Percentiles rank a stretch among this genome's conserved stretches.
Conservation (phyloP, 129 eudicot species). For the Oenanthe sinensis region DNA sequence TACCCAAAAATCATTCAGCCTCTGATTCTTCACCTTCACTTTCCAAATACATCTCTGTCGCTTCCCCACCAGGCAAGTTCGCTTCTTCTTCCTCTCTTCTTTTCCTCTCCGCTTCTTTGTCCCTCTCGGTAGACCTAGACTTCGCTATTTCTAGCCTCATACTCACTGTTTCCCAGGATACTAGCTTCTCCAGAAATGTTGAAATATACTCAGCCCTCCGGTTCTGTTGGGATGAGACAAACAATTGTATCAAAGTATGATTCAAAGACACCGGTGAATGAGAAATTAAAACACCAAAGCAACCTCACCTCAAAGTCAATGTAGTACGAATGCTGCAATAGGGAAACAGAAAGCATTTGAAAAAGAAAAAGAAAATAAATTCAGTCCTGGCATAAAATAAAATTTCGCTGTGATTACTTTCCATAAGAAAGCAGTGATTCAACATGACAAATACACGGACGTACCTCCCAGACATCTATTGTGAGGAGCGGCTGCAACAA, state of each 20-base stretch:
- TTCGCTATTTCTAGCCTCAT: slow-evolving; percentile 72
- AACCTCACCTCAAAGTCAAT: slow-evolving; percentile 66
- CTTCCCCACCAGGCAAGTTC: slow-evolving; percentile 22
- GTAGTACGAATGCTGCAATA: slow-evolving; percentile 87
- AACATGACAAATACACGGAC: not conserved
- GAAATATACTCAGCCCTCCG: slow-evolving; percentile 75
- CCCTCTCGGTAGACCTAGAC: slow-evolving; percentile 54
- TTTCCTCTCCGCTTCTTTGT: slow-evolving; percentile 49
- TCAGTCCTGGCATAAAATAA: not conserved
- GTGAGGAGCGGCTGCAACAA: slow-evolving; percentile 86
- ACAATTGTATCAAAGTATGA: not conserved
- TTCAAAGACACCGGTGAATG: not conserved
- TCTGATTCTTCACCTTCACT: slow-evolving; percentile 38
- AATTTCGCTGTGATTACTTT: slow-evolving; percentile 1
- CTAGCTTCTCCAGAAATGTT: slow-evolving; percentile 66
- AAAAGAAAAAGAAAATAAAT: slow-evolving; percentile 9
- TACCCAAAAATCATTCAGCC: slow-evolving; percentile 14
- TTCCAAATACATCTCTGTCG: slow-evolving; percentile 33
- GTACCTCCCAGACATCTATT: slow-evolving; percentile 98
- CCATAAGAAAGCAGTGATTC: not conserved
- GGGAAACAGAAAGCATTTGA: slow-evolving; percentile 1
- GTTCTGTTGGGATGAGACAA: slow-evolving; percentile 39
- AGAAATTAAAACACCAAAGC: not conserved
- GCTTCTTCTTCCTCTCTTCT: slow-evolving; percentile 32
- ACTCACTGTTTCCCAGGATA: slow-evolving; percentile 86